Evolutionary conservation across 2,329 filamentous ascomycete species (phyloP).

Genomic region (Alternaria hordeiaustralica): DNA sequence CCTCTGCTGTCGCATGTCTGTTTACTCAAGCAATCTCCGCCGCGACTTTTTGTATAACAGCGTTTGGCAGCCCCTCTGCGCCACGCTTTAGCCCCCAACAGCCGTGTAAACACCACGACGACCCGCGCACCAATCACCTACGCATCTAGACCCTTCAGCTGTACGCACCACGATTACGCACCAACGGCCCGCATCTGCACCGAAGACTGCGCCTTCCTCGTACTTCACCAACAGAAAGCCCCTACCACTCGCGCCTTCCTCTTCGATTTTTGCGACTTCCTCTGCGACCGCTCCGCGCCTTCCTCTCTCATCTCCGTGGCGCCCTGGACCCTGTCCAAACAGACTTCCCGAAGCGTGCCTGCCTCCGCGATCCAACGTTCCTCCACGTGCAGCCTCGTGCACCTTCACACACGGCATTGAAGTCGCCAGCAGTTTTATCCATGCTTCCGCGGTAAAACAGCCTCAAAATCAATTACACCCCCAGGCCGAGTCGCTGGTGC

Average conservation of each 20-base stretch:
- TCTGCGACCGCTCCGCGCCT: conserved; percentile 1
- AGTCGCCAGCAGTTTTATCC: not conserved
- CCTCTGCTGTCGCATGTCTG: not conserved
- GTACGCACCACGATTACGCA: conserved; percentile 19
- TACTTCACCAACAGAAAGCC: not conserved
- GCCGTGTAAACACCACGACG: conserved; percentile 8
- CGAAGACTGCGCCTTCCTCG: conserved; percentile 17
- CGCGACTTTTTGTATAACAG: not conserved
- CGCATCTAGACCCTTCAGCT: conserved; percentile 19
- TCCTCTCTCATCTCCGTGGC: conserved; percentile 17
- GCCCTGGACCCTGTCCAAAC: conserved; percentile 23
- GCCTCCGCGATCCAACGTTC: conserved; percentile 12
- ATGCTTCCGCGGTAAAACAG: conserved; percentile 23
- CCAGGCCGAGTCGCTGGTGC: conserved; percentile 17
- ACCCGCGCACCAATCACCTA: conserved; percentile 17
- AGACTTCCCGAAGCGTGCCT: conserved; percentile 26
- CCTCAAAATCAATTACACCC: conserved; percentile 5
- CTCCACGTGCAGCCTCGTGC: conserved; percentile 16
- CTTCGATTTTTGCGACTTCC: conserved; percentile 2
- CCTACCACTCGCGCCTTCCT: not conserved
- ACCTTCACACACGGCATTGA: not conserved
- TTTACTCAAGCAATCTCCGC: not conserved
- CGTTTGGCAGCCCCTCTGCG: not conserved
- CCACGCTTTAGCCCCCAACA: not conserved
- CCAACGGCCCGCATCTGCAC: conserved; percentile 1